Percentiles rank a stretch among this genome's conserved stretches.
These are phyloP conservation scores for Rhipidocladum racemiflorum DNA, from an alignment of 176 grass and related monocot species.

Conservation along the genomic window DNA sequence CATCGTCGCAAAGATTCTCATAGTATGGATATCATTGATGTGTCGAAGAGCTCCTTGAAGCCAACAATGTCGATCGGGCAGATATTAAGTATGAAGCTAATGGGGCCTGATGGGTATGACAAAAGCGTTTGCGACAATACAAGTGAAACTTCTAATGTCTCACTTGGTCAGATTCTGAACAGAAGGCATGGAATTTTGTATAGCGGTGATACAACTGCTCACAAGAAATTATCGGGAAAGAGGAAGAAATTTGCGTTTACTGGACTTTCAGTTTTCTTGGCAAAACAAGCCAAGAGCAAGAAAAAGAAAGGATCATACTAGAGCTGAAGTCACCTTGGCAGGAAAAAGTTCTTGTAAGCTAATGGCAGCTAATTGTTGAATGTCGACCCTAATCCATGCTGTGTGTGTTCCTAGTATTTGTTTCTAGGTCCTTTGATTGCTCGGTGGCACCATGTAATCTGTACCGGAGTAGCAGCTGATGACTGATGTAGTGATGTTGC, in stretches of 20 bases:
- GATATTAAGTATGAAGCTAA: conserved; percentile 92
- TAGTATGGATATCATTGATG: conserved; percentile 24
- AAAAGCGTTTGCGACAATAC: conserved; percentile 38
- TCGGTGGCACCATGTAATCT: neutral
- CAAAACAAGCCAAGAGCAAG: conserved; percentile 73
- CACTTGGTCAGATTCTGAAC: conserved; percentile 82
- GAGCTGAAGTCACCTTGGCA: neutral
- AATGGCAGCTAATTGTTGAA: conserved; percentile 10
- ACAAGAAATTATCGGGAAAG: conserved; percentile 47
- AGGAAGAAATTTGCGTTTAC: conserved; percentile 78
- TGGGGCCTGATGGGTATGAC: conserved; percentile 55
- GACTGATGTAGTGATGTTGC: neutral
- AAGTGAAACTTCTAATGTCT: conserved; percentile 46
- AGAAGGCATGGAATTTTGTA: conserved; percentile 40
- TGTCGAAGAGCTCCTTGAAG: conserved; percentile 30
- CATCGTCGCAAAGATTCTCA: conserved; percentile 27
- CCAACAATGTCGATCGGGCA: conserved; percentile 78
- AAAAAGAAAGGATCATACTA: conserved; percentile 51
- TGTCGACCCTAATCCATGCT: neutral
- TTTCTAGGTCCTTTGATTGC: neutral
- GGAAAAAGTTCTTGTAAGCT: neutral
- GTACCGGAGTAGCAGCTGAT: neutral
- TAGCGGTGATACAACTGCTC: conserved; percentile 20
- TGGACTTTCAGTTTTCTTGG: conserved; percentile 59
- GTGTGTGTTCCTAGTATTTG: neutral